Conservation (phyloP, 495 filamentous ascomycete species). For the Chaetomium fimeti region DNA sequence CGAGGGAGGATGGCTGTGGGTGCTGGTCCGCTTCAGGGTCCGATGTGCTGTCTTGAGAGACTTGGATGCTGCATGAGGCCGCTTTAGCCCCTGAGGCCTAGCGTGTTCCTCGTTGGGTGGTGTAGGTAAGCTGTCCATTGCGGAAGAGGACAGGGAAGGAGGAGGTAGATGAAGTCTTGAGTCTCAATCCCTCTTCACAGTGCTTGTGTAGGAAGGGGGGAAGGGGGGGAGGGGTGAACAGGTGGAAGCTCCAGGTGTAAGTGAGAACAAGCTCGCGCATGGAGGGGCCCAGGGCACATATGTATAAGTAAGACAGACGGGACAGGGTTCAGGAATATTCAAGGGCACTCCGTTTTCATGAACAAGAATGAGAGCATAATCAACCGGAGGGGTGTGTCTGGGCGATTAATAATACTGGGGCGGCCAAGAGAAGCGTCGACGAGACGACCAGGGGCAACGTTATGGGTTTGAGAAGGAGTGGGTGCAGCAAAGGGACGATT, state of each 20-base stretch:
- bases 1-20: conserved; percentile 33
- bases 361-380: conserved; percentile 6
- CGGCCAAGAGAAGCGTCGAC: conserved; percentile 8
- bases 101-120: conserved; percentile 47
- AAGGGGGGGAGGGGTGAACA: background rate
- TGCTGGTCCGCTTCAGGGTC: conserved; percentile 34
- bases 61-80: conserved; percentile 30
- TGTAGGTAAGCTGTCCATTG: conserved; percentile 50
- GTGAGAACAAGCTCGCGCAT: background rate
- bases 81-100: conserved; percentile 33
- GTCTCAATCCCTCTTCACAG: background rate
- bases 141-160: conserved; percentile 13
- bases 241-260: conserved; percentile 16
- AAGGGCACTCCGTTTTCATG: conserved; percentile 12
- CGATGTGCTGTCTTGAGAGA: conserved; percentile 35
- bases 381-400: background rate
- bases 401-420: conserved; percentile 18
- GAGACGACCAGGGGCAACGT: background rate
- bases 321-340: background rate
- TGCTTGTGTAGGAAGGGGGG: background rate
- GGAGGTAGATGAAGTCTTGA: background rate
- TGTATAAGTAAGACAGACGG: conserved; percentile 5
- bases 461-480: conserved; percentile 1
- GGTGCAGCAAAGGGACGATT: background rate
- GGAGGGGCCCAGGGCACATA: background rate